A percentile compares a stretch with the other conserved stretches of the same genome.
Evolutionary conservation across 108 stramenopile genomes (phyloP).

Genomic region (Epithemia pelagica): DNA sequence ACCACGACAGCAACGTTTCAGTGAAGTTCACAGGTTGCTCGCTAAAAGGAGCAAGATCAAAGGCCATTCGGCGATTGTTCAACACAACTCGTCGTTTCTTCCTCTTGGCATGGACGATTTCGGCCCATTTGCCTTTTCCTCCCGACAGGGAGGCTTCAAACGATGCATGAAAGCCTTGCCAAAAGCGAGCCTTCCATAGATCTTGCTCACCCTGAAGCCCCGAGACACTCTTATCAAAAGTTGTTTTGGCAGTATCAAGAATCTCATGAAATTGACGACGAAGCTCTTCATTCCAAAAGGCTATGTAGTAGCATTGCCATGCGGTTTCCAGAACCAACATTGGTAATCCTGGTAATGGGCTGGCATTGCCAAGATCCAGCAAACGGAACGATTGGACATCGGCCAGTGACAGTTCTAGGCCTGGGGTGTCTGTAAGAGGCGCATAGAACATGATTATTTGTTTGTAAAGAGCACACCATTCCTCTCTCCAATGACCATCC

Average conservation of each 20-base stretch:
- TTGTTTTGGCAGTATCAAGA: constrained; percentile 25
- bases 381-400: constrained; percentile 51
- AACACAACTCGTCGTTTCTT: constrained; percentile 53
- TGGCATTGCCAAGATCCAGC: constrained; percentile 24
- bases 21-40: constrained; percentile 28
- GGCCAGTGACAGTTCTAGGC: constrained; percentile 54
- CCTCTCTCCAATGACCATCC: constrained; percentile 92
- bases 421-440: constrained; percentile 71
- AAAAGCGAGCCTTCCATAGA: constrained; percentile 48
- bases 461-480: constrained; percentile 75
- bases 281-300: constrained; percentile 44
- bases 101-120: constrained; percentile 41
- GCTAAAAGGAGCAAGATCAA: constrained; percentile 38
- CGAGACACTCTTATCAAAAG: constrained; percentile 5
- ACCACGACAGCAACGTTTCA: constrained; percentile 46
- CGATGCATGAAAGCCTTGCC: constrained; percentile 67
- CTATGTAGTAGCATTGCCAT: constrained; percentile 76
- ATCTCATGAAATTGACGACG: constrained; percentile 39
- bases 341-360: constrained; percentile 66
- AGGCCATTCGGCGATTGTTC: constrained; percentile 66
- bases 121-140: constrained; percentile 64
- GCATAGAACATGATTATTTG: constrained; percentile 72
- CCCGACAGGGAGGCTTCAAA: constrained; percentile 53
- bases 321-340: constrained; percentile 76
- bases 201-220: constrained; percentile 15